phyloP scores from a whole-genome alignment of 208 protist genomes.

The Kentomonas sorsogonicus region DNA sequence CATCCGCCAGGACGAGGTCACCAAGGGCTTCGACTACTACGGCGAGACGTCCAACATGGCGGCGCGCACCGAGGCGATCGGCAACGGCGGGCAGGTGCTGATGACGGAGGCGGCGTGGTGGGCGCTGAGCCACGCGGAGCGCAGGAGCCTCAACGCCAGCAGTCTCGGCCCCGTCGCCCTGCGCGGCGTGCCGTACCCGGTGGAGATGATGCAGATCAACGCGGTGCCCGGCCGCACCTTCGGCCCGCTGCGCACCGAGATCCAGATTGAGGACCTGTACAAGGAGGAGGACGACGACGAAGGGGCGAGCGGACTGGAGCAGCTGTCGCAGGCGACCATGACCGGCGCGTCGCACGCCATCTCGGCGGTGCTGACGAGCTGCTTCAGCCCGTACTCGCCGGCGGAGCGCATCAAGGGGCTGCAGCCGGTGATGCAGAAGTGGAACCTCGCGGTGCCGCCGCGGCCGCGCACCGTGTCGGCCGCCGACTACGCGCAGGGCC shows the following conservation, averaged over 20 bases:
- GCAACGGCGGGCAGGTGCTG: slow-evolving; percentile 50
- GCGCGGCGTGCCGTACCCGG: slow-evolving; percentile 12
- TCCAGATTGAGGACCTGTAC: slow-evolving; percentile 17
- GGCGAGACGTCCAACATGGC: slow-evolving; percentile 61
- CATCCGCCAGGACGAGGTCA: slow-evolving; percentile 18
- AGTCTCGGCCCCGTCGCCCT: slow-evolving; percentile 10
- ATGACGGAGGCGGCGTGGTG: neutral
- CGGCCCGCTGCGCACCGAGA: slow-evolving; percentile 40
- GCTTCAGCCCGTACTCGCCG: slow-evolving; percentile 35
- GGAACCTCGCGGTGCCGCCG: slow-evolving; percentile 15
- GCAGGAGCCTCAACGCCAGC: slow-evolving; percentile 8
- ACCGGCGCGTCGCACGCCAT: slow-evolving; percentile 15
- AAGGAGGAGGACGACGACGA: slow-evolving; percentile 13
- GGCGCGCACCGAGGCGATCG: slow-evolving; percentile 53
- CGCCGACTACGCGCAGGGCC: slow-evolving; percentile 25
- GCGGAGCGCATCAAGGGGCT: slow-evolving; percentile 24
- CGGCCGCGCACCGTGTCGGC: slow-evolving; percentile 10
- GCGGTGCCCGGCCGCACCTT: slow-evolving; percentile 6
- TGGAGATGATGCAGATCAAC: slow-evolving; percentile 17
- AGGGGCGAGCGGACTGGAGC: no score
- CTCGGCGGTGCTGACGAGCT: slow-evolving; percentile 22
- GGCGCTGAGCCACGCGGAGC: slow-evolving; percentile 5
- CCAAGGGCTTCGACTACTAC: slow-evolving; percentile 64
- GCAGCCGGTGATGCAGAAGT: slow-evolving; percentile 33
- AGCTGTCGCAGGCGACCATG: slow-evolving; percentile 16